phyloP scores from a whole-genome alignment of 805 yeast species.

The Kuraishia hungarica region DNA sequence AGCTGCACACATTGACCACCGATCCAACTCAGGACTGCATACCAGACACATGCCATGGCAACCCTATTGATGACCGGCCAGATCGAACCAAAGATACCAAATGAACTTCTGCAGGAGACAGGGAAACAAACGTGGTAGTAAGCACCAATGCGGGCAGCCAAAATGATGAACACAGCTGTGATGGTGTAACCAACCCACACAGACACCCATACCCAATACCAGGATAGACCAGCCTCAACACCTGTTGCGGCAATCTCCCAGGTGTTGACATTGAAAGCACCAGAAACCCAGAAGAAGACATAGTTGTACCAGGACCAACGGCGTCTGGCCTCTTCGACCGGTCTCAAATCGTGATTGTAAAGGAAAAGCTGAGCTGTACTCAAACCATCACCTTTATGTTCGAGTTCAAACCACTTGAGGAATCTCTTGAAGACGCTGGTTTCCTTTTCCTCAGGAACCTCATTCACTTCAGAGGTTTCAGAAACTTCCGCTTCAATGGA shows the following conservation, averaged over 20 bases:
- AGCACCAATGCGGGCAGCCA: constrained; percentile 61
- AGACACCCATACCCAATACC: constrained; percentile 82
- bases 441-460: neutral
- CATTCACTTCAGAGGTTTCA: neutral
- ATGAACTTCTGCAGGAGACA: constrained; percentile 59
- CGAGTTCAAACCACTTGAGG: constrained; percentile 1
- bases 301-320: constrained; percentile 68
- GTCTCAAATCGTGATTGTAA: constrained; percentile 57
- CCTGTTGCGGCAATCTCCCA: constrained; percentile 81
- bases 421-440: neutral
- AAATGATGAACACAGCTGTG: constrained; percentile 53
- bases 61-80: constrained; percentile 78
- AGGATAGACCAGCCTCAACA: constrained; percentile 53
- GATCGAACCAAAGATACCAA: constrained; percentile 66
- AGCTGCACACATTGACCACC: constrained; percentile 66
- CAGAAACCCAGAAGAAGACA: constrained; percentile 70
- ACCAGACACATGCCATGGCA: constrained; percentile 61
- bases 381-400: constrained; percentile 18
- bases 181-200: constrained; percentile 69
- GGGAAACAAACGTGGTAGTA: constrained; percentile 70
- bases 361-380: constrained; percentile 56
- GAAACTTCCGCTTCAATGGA: neutral
- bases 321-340: constrained; percentile 59
- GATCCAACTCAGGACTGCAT: constrained; percentile 66
- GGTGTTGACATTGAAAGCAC: constrained; percentile 71